Conservation (phyloP, 2,329 filamentous ascomycete species). For the Talaromyces rugulosus region DNA sequence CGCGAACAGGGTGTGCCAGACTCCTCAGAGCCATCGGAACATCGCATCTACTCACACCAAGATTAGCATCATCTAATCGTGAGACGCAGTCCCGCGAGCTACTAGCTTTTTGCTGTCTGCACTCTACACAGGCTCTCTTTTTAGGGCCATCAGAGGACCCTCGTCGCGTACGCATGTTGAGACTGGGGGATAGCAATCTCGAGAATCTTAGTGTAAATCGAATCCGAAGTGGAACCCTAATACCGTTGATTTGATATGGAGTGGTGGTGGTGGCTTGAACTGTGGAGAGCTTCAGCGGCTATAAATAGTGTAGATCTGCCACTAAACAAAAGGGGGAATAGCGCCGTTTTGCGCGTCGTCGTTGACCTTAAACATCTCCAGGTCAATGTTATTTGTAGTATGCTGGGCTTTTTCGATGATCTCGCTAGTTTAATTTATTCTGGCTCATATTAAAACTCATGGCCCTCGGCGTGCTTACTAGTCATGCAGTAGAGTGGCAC, state of each 20-base stretch:
- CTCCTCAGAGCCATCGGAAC: neutral
- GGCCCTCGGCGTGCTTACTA: neutral
- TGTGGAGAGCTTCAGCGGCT: neutral
- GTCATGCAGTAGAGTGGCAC: neutral
- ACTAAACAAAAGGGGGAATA: neutral
- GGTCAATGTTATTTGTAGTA: neutral
- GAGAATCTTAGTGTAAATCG: neutral
- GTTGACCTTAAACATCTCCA: neutral
- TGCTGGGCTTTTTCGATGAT: neutral
- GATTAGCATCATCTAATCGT: neutral
- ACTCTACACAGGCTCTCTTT: neutral
- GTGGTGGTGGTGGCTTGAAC: neutral
- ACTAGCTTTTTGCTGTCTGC: slow-evolving; percentile 4
- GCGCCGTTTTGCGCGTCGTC: too few relatives aligned
- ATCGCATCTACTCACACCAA: neutral
- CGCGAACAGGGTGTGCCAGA: neutral
- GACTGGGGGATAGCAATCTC: neutral
- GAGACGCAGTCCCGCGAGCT: neutral
- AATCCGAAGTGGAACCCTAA: neutral
- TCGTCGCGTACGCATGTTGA: neutral
- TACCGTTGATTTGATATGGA: too few relatives aligned
- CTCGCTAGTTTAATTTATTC: neutral
- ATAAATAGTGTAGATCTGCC: neutral
- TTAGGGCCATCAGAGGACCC: neutral
- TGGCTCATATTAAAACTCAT: neutral